These are phyloP conservation scores for Cryphonectria radicalis DNA, from an alignment of 2,329 filamentous ascomycete species.

Conservation along the genomic window DNA sequence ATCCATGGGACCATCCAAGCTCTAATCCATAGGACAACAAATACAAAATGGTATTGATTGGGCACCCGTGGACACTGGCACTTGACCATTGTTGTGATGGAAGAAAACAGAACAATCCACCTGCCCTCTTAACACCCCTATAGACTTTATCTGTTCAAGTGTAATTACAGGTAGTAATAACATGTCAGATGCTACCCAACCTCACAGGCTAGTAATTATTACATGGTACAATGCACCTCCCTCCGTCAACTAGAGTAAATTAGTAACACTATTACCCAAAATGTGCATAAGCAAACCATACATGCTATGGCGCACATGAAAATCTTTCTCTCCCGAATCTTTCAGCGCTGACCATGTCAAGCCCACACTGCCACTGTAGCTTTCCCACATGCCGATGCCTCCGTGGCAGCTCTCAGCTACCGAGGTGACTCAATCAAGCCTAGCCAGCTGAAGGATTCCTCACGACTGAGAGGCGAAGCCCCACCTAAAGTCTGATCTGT, in stretches of 20 bases:
- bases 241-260: not conserved
- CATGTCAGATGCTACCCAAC: not conserved
- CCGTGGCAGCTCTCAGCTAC: not conserved
- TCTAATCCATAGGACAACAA: no score
- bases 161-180: not conserved
- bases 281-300: not conserved
- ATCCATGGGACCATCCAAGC: not conserved
- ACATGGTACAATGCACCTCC: not conserved
- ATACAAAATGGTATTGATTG: no score
- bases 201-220: not conserved
- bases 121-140: not conserved
- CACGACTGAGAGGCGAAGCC: not conserved
- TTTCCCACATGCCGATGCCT: not conserved
- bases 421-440: not conserved
- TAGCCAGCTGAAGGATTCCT: constrained; percentile 6
- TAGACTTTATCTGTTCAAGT: not conserved
- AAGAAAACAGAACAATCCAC: not conserved
- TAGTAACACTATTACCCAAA: no score
- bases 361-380: not conserved
- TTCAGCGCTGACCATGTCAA: not conserved
- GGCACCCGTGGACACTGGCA: no score
- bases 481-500: not conserved
- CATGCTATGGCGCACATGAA: not conserved
- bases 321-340: not conserved
- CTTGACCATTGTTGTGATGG: not conserved